Evolutionary conservation across 1,139 yeast species (phyloP), one percentile per base, ranked within the genome.

Genomic region (Candida mesenterica): DNA sequence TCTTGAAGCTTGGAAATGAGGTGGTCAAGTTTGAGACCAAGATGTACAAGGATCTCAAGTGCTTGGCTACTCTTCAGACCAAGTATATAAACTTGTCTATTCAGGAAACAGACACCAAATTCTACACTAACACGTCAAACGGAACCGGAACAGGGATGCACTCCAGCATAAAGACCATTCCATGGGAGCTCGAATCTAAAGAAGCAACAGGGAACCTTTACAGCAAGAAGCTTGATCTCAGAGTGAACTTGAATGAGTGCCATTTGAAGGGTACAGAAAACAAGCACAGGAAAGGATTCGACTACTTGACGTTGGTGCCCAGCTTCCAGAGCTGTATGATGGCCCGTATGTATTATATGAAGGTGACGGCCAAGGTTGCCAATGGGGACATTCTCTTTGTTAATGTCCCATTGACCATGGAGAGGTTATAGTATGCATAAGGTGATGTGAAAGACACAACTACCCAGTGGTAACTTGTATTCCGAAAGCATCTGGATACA

Each of bases 311-410:
- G 0, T 55, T 79, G 41, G 68, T 77, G 3, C 85, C 85, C 1
- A 71, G 67, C 41, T 75, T 77, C 52, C 84, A 79, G 50, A 68
- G 68, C 31, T 79, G 85, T 51, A 53, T 72, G 32, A 61, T 76
- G 37, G 67, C 79, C 6, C 61, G 85, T 43, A 50, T 75, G 30
- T 77, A 79, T 49, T 71, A 72, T 36, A 42, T 68, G 15, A 67
- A 60, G 43, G 43, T 68, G 2, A 44, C 49, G 1, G 55, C 62
- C 15, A 63, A 56, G 48, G 43, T 68, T 29, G 42, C 48, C 15
- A 57, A 59, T 32, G 67, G 68, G 2, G 67, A 62, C 13, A 32
- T 48, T n/a, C 48, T 67, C 33, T 47, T 57, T 14, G 63, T 68
- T 4, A 62, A 65, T 41, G 65, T 63, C 3, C 75, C 75, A 1